Percentiles rank a stretch among this genome's conserved stretches.
Evolutionary conservation across 768 basidiomycete genomes (phyloP).

Genomic region (Kwoniella dendrophila): DNA sequence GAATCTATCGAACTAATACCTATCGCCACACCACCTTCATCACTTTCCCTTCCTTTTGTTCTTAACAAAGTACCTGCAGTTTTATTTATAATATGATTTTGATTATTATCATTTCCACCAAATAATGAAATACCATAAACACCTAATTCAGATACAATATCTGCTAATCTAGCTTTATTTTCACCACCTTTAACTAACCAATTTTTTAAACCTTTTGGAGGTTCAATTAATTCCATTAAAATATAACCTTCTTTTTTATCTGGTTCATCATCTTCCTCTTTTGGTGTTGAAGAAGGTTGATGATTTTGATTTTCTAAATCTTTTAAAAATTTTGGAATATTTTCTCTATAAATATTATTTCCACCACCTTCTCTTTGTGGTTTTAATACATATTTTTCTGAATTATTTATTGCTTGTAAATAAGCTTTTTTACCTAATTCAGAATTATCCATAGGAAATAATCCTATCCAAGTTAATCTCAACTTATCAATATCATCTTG

Average conservation of each 20-base stretch:
- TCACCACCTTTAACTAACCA: constrained; percentile 76
- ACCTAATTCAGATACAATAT: constrained; percentile 86
- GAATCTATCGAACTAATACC: constrained; percentile 52
- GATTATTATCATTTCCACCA: constrained; percentile 55
- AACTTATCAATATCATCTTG: constrained; percentile 62
- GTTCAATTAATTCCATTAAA: constrained; percentile 87
- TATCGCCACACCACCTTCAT: constrained; percentile 83
- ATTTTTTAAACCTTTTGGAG: constrained; percentile 69
- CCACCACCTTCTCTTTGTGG: constrained; percentile 98
- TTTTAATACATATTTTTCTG: constrained; percentile 77
- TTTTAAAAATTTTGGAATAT: constrained; percentile 77
- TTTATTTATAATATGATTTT: constrained; percentile 61
- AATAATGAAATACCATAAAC: constrained; percentile 89
- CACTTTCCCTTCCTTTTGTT: constrained; percentile 85
- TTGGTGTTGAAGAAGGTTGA: no score
- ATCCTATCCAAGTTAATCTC: constrained; percentile 77
- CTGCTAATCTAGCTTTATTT: constrained; percentile 62
- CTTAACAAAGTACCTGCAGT: constrained; percentile 80
- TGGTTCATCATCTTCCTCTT: constrained; percentile 35
- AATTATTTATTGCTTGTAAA: constrained; percentile 61
- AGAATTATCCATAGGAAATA: constrained; percentile 73
- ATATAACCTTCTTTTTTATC: constrained; percentile 83
- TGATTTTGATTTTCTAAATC: constrained; percentile 59
- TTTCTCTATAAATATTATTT: constrained; percentile 86
- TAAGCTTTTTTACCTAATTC: constrained; percentile 59